Evolutionary conservation across 345 rosid species (phyloP).

Genomic region (Dimocarpus longan): DNA sequence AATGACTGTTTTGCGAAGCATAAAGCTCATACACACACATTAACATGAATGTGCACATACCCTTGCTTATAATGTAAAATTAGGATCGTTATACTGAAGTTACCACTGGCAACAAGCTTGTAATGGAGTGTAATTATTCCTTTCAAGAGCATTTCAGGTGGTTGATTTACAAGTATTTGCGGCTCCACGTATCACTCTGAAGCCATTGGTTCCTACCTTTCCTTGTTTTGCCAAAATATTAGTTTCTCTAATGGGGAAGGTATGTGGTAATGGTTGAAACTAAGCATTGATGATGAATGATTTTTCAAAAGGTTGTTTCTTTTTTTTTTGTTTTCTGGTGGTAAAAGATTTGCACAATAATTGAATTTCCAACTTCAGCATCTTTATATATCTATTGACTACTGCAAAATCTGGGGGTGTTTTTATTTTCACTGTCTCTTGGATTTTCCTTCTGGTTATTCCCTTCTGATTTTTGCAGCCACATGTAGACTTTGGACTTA

Average conservation of each 20-base stretch:
- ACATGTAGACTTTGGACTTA: slow-evolving; percentile 92
- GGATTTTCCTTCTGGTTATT: slow-evolving; percentile 4
- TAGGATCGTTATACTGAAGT: not conserved
- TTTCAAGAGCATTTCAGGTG: slow-evolving; percentile 49
- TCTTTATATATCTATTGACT: no score
- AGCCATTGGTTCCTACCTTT: slow-evolving; percentile 86
- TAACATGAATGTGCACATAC: not conserved
- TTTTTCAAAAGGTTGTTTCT: no score
- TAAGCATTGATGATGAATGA: not conserved
- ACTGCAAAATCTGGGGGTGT: no score
- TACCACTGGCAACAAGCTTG: not conserved
- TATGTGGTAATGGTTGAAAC: slow-evolving; percentile 26
- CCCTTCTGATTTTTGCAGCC: slow-evolving; percentile 58
- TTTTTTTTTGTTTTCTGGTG: no score
- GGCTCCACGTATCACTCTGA: slow-evolving; percentile 84
- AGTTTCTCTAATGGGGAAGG: slow-evolving; percentile 96
- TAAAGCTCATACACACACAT: not conserved
- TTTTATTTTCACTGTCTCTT: not conserved
- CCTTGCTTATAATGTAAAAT: not conserved
- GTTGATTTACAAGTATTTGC: slow-evolving; percentile 95
- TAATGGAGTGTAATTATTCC: slow-evolving; percentile 13
- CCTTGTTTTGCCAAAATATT: slow-evolving; percentile 94
- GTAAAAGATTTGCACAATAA: not conserved
- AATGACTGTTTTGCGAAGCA: not conserved
- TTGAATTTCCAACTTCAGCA: no score